phyloP scores from a whole-genome alignment of 768 basidiomycete genomes.

The Psilocybe cubensis region DNA sequence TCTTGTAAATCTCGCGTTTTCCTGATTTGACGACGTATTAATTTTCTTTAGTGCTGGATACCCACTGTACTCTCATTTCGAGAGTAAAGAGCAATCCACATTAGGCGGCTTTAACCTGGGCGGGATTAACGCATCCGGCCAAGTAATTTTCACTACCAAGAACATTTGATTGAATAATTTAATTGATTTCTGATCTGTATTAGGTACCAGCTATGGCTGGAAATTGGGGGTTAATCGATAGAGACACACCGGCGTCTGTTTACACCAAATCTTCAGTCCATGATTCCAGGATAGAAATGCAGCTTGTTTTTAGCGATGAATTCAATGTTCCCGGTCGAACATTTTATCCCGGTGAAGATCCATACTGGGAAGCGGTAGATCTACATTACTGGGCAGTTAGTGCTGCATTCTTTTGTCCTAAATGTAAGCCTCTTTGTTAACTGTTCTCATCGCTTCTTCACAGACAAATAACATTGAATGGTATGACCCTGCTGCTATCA shows the following conservation, averaged over 20 bases:
- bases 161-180: neutral
- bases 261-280: slow-evolving; percentile 55
- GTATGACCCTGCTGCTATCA: slow-evolving; percentile 84
- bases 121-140: slow-evolving; percentile 77
- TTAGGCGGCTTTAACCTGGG: slow-evolving; percentile 74
- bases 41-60: slow-evolving; percentile 56
- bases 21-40: slow-evolving; percentile 1
- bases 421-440: too few relatives aligned
- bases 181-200: neutral
- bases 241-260: slow-evolving; percentile 68
- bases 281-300: slow-evolving; percentile 55
- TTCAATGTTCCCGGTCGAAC: slow-evolving; percentile 81
- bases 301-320: slow-evolving; percentile 88
- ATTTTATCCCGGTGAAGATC: slow-evolving; percentile 89
- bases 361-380: slow-evolving; percentile 86
- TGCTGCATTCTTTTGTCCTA: slow-evolving; percentile 5
- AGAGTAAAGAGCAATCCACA: slow-evolving; percentile 42
- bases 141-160: slow-evolving; percentile 40
- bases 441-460: neutral
- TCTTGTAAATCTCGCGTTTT: slow-evolving; percentile 53
- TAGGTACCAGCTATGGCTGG: slow-evolving; percentile 63
- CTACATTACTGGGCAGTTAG: slow-evolving; percentile 77
- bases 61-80: slow-evolving; percentile 63
- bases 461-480: slow-evolving; percentile 82
- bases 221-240: slow-evolving; percentile 76